Evolutionary conservation across 1,284 basidiomycete genomes (phyloP).

Genomic region (Puccinia horiana): DNA sequence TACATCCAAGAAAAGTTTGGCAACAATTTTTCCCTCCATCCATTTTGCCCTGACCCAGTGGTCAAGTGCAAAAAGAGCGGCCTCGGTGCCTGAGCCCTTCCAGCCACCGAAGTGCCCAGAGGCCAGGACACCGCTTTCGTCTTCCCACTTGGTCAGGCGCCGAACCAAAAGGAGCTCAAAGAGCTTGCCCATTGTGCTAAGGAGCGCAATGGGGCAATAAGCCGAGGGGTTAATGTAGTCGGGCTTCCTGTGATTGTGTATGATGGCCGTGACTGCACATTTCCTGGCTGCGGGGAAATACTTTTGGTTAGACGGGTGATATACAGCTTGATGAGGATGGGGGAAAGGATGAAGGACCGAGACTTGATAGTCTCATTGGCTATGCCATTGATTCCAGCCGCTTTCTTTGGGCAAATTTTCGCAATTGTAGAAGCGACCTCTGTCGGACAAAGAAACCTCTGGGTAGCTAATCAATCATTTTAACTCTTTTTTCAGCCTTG

Average conservation of each 20-base stretch:
- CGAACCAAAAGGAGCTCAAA: neutral
- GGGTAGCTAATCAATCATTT: too few relatives aligned
- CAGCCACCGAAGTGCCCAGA: neutral
- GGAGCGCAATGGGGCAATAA: conserved; percentile 21
- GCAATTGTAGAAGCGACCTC: too few relatives aligned
- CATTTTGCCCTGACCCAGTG: neutral
- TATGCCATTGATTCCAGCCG: too few relatives aligned
- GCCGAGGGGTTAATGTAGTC: neutral
- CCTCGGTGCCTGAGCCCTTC: neutral
- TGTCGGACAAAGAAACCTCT: too few relatives aligned
- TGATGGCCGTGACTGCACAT: too few relatives aligned
- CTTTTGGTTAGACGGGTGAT: neutral
- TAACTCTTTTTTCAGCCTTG: too few relatives aligned
- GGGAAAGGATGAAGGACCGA: neutral
- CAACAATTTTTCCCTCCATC: neutral
- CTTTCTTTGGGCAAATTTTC: neutral
- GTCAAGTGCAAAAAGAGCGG: neutral
- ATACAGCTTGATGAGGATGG: neutral
- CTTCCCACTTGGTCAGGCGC: neutral
- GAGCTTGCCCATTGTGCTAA: neutral
- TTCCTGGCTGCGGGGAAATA: neutral
- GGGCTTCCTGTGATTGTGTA: too few relatives aligned
- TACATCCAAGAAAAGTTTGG: neutral
- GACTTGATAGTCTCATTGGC: neutral
- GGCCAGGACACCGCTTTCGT: neutral